Evolutionary conservation across 2,329 filamentous ascomycete genomes (phyloP).

Genomic region (Alternaria burnsii): DNA sequence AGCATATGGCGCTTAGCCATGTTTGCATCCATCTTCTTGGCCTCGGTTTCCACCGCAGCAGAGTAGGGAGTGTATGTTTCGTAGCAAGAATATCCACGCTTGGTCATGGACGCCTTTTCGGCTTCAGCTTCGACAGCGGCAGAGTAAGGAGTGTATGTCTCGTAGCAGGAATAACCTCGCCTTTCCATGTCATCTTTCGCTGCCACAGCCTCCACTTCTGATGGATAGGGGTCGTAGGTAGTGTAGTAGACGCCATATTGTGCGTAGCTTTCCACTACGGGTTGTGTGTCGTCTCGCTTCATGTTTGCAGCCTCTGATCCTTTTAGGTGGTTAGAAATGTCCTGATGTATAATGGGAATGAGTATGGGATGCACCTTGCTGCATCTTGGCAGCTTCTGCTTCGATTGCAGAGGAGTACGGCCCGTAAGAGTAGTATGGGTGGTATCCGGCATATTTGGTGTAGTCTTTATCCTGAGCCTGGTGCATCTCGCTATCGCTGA

Average conservation of each 20-base stretch:
- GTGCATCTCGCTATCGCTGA: neutral
- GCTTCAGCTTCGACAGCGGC: neutral
- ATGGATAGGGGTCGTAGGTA: neutral
- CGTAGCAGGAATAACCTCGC: neutral
- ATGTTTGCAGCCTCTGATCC: neutral
- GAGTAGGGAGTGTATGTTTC: conserved; percentile 2
- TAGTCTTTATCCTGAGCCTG: conserved; percentile 12
- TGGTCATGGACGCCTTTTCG: neutral
- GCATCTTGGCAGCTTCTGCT: neutral
- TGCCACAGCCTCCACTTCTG: neutral
- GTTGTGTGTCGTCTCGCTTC: neutral
- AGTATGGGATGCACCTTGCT: neutral
- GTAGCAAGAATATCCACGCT: neutral
- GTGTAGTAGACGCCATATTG: conserved; percentile 4
- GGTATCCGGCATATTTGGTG: conserved; percentile 12
- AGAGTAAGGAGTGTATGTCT: conserved; percentile 4
- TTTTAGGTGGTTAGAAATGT: neutral
- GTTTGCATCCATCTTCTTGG: neutral
- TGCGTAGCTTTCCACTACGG: neutral
- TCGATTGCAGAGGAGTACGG: conserved; percentile 1
- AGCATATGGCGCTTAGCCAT: conserved; percentile 6
- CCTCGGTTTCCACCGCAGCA: conserved; percentile 7
- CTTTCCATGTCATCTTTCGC: neutral
- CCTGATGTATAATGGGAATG: fast-evolving
- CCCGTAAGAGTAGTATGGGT: conserved; percentile 12